phyloP scores from a whole-genome alignment of 1,284 basidiomycete species.

The Naganishia cerealis region DNA sequence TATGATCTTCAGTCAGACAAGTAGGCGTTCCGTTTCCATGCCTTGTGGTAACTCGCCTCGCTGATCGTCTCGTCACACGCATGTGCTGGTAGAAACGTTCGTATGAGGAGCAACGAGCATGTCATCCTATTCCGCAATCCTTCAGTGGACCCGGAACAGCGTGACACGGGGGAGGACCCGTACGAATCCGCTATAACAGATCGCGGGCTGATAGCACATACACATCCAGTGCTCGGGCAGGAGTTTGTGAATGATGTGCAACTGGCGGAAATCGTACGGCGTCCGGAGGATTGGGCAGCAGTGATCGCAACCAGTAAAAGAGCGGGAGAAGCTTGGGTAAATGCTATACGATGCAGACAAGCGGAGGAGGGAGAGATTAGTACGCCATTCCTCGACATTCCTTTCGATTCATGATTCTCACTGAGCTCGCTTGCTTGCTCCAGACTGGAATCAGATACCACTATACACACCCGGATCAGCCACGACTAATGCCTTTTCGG shows the following conservation, averaged over 20 bases:
- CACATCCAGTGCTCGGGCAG: slow-evolving; percentile 40
- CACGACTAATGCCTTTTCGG: slow-evolving; percentile 25
- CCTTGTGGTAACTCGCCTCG: too few relatives aligned
- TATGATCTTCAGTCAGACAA: background rate
- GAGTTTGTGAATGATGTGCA: slow-evolving; percentile 28
- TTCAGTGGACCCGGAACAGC: background rate
- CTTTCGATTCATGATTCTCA: background rate
- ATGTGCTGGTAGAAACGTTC: background rate
- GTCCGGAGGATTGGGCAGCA: slow-evolving; percentile 38
- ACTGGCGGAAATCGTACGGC: slow-evolving; percentile 33
- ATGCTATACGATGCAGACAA: slow-evolving; percentile 30
- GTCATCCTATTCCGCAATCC: slow-evolving; percentile 43
- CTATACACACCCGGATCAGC: slow-evolving; percentile 32
- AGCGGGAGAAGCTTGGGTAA: slow-evolving; percentile 44
- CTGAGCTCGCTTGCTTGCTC: background rate
- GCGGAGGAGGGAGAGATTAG: background rate
- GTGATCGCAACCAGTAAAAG: slow-evolving; percentile 43
- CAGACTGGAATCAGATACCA: slow-evolving; percentile 26
- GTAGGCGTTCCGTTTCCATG: too few relatives aligned
- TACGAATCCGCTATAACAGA: slow-evolving; percentile 34
- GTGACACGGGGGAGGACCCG: slow-evolving; percentile 31
- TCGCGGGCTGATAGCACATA: slow-evolving; percentile 25
- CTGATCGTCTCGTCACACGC: background rate
- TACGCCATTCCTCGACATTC: background rate
- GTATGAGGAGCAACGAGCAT: slow-evolving; percentile 9